Evolutionary conservation across 1,284 basidiomycete genomes (phyloP).

Genomic region (Sanghuangporus baumii): DNA sequence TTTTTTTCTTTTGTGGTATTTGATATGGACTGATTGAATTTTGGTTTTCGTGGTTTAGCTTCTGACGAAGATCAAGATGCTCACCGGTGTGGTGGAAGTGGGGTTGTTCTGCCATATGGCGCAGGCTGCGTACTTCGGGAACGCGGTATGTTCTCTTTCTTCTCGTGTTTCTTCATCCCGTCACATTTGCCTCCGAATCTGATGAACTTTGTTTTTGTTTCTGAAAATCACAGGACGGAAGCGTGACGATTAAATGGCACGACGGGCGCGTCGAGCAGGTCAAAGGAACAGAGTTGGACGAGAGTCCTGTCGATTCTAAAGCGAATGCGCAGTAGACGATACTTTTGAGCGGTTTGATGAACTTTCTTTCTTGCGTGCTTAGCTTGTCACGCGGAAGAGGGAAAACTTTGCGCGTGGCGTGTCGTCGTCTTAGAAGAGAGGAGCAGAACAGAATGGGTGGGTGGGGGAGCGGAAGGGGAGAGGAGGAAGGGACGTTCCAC

Average conservation of each 20-base stretch:
- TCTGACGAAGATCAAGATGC: conserved; percentile 72
- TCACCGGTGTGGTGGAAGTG: conserved; percentile 96
- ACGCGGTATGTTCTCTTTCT: conserved; percentile 49
- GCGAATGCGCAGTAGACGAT: not conserved
- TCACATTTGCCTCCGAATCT: not conserved
- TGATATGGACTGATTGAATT: not conserved
- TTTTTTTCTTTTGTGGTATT: no score
- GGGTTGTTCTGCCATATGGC: conserved; percentile 93
- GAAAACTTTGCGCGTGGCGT: no score
- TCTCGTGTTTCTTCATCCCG: conserved; percentile 2
- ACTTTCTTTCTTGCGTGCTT: no score
- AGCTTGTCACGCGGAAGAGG: no score
- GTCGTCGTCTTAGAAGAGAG: no score
- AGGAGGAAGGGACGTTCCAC: no score
- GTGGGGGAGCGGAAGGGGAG: no score
- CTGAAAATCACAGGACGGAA: conserved; percentile 37
- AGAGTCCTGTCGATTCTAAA: not conserved
- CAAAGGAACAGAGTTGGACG: not conserved
- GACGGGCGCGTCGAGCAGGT: conserved; percentile 40
- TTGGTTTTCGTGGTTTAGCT: conserved; percentile 41
- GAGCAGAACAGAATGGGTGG: no score
- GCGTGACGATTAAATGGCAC: conserved; percentile 45
- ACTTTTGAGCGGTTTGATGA: no score
- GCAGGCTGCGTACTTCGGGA: conserved; percentile 97
- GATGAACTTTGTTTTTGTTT: no score